phyloP scores from a whole-genome alignment of 163 green algal species.

The Scenedesmus sp. region DNA sequence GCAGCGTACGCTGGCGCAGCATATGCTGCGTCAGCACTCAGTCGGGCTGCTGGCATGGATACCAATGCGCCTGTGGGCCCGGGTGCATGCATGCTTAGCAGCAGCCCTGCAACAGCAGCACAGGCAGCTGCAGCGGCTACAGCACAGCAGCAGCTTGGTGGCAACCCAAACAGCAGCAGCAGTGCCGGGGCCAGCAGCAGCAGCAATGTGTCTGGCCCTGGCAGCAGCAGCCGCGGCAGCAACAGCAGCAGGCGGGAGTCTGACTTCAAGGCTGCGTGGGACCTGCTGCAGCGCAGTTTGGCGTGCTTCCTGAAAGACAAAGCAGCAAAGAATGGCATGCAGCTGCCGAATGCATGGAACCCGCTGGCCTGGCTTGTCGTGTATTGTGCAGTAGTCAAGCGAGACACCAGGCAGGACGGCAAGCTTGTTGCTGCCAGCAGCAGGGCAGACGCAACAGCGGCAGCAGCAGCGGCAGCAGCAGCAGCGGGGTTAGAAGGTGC shows the following conservation, averaged over 20 bases:
- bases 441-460: background rate
- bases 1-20: constrained; percentile 35
- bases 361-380: constrained; percentile 65
- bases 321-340: constrained; percentile 43
- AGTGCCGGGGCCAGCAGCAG: background rate
- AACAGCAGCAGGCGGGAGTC: constrained; percentile 20
- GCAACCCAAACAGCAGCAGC: constrained; percentile 2
- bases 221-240: constrained; percentile 11
- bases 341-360: constrained; percentile 61
- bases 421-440: constrained; percentile 37
- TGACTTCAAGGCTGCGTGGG: constrained; percentile 60
- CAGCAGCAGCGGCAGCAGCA: constrained; percentile 35
- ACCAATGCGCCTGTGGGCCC: background rate
- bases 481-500: background rate
- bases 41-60: constrained; percentile 21
- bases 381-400: constrained; percentile 56
- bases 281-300: constrained; percentile 61
- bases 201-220: background rate
- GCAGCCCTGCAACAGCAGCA: background rate
- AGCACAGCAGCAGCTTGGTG: background rate
- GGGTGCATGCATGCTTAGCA: background rate
- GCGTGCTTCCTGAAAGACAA: constrained; percentile 56
- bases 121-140: background rate
- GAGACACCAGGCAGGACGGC: constrained; percentile 42
- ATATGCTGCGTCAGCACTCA: constrained; percentile 19